phyloP scores from a whole-genome alignment of 345 rosid genomes.

The Populus euphratica region DNA sequence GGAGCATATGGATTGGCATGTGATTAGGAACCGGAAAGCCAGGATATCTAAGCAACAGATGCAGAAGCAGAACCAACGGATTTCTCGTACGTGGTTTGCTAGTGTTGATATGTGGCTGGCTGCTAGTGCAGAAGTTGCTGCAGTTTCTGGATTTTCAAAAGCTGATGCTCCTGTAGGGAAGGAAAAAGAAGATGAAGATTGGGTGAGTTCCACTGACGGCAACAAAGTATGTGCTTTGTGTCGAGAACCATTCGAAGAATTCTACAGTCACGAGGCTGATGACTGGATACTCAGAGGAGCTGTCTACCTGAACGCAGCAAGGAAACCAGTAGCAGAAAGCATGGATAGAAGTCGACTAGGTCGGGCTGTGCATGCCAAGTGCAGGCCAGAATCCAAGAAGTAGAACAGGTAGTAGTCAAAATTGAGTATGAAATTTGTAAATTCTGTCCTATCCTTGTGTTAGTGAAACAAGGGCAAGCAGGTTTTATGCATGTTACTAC shows the following conservation, averaged over 20 bases:
- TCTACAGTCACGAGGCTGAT: slow-evolving; percentile 39
- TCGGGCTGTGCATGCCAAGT: not conserved
- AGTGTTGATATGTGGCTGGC: slow-evolving; percentile 22
- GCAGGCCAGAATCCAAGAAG: not conserved
- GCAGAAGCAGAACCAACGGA: not conserved
- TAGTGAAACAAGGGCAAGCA: not conserved
- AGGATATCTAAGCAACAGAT: not conserved
- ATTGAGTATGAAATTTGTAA: not conserved
- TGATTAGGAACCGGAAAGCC: slow-evolving; percentile 28
- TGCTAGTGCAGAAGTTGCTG: not conserved
- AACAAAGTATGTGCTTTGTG: slow-evolving; percentile 34
- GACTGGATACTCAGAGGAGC: slow-evolving; percentile 51
- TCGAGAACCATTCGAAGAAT: slow-evolving; percentile 40
- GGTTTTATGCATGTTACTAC: not conserved
- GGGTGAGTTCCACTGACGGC: slow-evolving; percentile 23
- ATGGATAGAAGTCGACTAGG: not conserved
- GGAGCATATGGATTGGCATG: slow-evolving; percentile 48
- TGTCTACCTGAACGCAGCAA: slow-evolving; percentile 13
- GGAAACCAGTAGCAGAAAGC: not conserved
- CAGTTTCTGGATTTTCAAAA: not conserved
- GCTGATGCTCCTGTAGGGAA: not conserved
- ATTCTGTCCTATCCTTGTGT: not conserved
- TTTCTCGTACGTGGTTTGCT: slow-evolving; percentile 22
- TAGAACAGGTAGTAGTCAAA: not conserved
- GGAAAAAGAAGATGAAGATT: slow-evolving; percentile 13